A percentile compares a stretch with the other conserved stretches of the same genome.
These are phyloP conservation scores for Globisporangium sylvaticum DNA, from an alignment of 352 stramenopile species.

Conservation along the genomic window DNA sequence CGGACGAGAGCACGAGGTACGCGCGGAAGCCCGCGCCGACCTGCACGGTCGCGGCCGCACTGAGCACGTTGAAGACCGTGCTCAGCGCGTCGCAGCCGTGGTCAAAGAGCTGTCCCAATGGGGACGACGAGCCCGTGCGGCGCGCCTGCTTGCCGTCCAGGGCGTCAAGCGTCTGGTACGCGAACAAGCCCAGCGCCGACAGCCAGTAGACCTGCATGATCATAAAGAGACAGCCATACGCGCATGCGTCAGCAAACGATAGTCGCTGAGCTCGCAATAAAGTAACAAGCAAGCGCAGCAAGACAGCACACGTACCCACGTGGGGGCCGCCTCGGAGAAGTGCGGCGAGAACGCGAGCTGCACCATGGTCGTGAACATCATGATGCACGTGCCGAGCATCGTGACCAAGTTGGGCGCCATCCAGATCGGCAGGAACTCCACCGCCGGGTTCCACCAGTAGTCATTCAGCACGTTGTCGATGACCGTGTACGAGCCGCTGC, in stretches of 20 bases:
- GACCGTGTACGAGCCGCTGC: conserved; percentile 81
- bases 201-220: conserved; percentile 49
- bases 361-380: conserved; percentile 75
- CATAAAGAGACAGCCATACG: background rate
- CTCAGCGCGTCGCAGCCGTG: conserved; percentile 91
- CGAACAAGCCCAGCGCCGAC: conserved; percentile 72
- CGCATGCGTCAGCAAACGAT: background rate
- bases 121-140: conserved; percentile 90
- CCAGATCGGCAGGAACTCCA: conserved; percentile 81
- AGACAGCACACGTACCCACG: conserved; percentile 31
- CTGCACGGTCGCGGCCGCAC: conserved; percentile 61
- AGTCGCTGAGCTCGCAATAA: background rate
- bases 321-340: conserved; percentile 53
- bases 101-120: conserved; percentile 98
- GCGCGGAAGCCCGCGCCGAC: conserved; percentile 36
- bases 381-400: conserved; percentile 77
- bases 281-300: background rate
- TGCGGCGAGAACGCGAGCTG: conserved; percentile 75
- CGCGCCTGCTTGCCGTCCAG: conserved; percentile 99
- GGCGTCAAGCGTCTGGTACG: conserved; percentile 98
- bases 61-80: conserved; percentile 79
- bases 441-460: conserved; percentile 84
- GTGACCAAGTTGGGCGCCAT: conserved; percentile 91
- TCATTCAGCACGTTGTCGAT: conserved; percentile 85
- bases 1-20: conserved; percentile 65